Evolutionary conservation across 495 filamentous ascomycete species (phyloP), one percentile per base, ranked within the genome.

Genomic region (Xylaria sp.): DNA sequence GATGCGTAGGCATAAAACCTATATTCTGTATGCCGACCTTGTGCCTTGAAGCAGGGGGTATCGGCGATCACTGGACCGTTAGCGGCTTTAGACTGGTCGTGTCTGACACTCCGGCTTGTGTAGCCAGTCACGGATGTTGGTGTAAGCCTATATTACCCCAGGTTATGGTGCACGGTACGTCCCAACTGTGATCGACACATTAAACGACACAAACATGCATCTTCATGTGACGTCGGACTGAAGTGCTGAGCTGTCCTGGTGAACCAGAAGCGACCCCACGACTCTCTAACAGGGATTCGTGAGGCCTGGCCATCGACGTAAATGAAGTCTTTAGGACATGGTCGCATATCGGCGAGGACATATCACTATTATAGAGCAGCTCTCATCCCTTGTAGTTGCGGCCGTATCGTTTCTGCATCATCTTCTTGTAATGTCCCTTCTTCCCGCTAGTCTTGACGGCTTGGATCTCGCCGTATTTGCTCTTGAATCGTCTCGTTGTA

Each of bases 391-490:
- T 78, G 55, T 72, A 72, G 44, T 67, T 67, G 61, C 68, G 73
- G 24, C 77, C 77, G 44, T 78, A 78, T 70, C 77, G 70, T 66
- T 73, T 74, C 59, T 75, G 69, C 77, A 78, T 78, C 75, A 77
- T 75, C 66, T 75, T 74, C 67, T 77, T 78, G 59, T 78, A 78
- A 53, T 78, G 75, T 6, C 71, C 77, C 58, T 77, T 78, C 72
- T 78, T 78, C 26, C 76, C 77, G 11, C 77, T 78, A 1, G 75
- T 75, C 67, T 79, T 79, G 17, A 31, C 63, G 14, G 66, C 72
- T 68, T 77, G 75, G 31, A 79, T 79, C 69, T 79, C 67, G 37
- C 74, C 73, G 68, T 79, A 79, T 55, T 79, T 79, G 73, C 44
- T 77, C 77, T 79, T 79, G 75, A 77, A 77, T 63, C 71, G 75